phyloP scores from a whole-genome alignment of 179 eudicot species.

The Silene coronaria region DNA sequence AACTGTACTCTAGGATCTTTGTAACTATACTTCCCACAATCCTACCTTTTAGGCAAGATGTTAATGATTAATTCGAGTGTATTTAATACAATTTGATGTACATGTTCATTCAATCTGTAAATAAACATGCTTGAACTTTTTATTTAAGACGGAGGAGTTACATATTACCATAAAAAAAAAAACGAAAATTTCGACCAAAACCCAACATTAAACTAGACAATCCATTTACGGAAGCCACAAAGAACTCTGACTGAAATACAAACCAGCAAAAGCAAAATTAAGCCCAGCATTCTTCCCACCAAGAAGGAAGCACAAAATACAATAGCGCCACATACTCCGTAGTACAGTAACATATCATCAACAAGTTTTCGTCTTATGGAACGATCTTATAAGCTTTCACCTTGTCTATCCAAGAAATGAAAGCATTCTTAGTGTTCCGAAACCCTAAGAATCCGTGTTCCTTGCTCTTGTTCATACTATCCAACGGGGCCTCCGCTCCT shows the following conservation, averaged over 20 bases:
- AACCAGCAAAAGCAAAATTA: background rate
- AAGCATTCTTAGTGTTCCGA: constrained; percentile 40
- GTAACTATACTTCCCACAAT: background rate
- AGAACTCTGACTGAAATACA: background rate
- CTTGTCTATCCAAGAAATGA: constrained; percentile 48
- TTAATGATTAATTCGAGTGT: background rate
- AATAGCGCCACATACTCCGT: too few species aligned
- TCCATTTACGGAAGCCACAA: background rate
- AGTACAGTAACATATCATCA: background rate
- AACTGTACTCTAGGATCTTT: background rate
- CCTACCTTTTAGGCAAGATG: background rate
- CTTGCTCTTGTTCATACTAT: constrained; percentile 49
- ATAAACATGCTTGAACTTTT: background rate
- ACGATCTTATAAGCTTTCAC: constrained; percentile 38
- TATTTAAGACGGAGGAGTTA: background rate
- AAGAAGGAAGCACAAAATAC: background rate
- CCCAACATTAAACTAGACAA: background rate
- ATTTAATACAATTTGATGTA: background rate
- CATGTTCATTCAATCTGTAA: constrained; percentile 1
- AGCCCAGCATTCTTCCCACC: background rate
- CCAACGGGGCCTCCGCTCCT: constrained; percentile 17
- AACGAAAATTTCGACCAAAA: background rate
- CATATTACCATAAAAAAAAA: background rate
- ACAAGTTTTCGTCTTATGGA: constrained; percentile 20
- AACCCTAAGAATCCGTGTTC: constrained; percentile 52